These are phyloP conservation scores for Starmerella riodocensis DNA, from an alignment of 805 yeast species.

Conservation along the genomic window DNA sequence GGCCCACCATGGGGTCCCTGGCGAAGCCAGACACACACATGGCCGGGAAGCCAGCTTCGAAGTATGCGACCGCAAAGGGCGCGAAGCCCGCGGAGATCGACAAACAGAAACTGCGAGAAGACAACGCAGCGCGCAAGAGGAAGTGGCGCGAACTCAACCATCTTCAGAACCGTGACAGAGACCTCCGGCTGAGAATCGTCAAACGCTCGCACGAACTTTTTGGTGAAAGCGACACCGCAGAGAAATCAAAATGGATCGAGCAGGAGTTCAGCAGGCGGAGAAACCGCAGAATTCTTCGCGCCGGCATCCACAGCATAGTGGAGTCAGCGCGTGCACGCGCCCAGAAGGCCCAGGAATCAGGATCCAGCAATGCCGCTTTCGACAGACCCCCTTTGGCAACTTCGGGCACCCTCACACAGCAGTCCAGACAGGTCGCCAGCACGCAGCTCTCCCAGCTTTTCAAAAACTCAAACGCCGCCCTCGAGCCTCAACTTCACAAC, in stretches of 20 bases:
- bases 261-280: constrained; percentile 56
- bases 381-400: not conserved
- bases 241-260: constrained; percentile 55
- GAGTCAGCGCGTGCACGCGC: constrained; percentile 15
- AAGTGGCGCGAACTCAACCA: constrained; percentile 73
- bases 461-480: constrained; percentile 16
- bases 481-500: constrained; percentile 13
- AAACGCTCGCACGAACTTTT: constrained; percentile 56
- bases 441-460: constrained; percentile 19
- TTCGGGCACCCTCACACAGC: constrained; percentile 14
- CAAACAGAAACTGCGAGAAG: constrained; percentile 47
- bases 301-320: constrained; percentile 17
- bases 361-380: not conserved
- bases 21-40: not conserved
- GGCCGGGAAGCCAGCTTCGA: not conserved
- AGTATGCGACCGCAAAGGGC: constrained; percentile 1
- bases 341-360: constrained; percentile 3
- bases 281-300: constrained; percentile 41
- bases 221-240: constrained; percentile 47
- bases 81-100: constrained; percentile 25
- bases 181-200: constrained; percentile 61
- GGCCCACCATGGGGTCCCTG: not conserved
- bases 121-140: constrained; percentile 65
- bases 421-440: constrained; percentile 16
- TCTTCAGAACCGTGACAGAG: constrained; percentile 76